These are phyloP conservation scores for Aspergillus luchuensis DNA, from an alignment of 2,329 filamentous ascomycete genomes.

Conservation along the genomic window DNA sequence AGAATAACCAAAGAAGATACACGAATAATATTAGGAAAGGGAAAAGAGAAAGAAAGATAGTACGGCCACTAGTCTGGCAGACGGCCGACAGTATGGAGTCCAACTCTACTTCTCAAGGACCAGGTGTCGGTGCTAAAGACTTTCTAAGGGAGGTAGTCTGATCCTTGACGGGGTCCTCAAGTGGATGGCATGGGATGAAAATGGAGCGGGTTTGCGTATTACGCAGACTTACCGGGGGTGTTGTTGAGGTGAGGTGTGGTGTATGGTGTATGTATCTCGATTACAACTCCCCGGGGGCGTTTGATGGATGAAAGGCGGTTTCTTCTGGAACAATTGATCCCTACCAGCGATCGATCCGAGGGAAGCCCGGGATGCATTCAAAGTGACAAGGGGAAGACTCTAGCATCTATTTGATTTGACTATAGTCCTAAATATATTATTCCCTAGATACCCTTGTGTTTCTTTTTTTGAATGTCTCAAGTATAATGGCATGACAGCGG, in stretches of 20 bases:
- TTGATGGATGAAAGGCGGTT: constrained; percentile 7
- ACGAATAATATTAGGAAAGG: constrained; percentile 23
- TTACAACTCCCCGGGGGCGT: not conserved
- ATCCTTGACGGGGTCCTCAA: constrained; percentile 2
- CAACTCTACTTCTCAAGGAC: not conserved
- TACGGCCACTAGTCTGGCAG: constrained; percentile 20
- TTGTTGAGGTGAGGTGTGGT: too few species aligned
- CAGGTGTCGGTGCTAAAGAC: not conserved
- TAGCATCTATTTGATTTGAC: not conserved
- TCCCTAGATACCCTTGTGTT: not conserved
- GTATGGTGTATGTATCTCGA: not conserved
- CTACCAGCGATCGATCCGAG: constrained; percentile 16
- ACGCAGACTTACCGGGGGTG: not conserved
- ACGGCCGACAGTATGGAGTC: constrained; percentile 16
- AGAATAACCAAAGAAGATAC: constrained; percentile 14
- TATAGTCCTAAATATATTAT: not conserved
- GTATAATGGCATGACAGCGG: not conserved
- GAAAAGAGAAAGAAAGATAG: constrained; percentile 18
- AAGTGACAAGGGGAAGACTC: not conserved
- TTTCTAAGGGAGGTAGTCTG: constrained; percentile 4
- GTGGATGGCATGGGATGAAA: not conserved
- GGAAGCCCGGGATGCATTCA: not conserved
- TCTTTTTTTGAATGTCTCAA: not conserved
- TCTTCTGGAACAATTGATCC: constrained; percentile 18
- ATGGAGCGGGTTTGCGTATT: not conserved